Base-by-base conservation (phyloP, 1,139 yeast genomes). In the Torulaspora globosa region DNA sequence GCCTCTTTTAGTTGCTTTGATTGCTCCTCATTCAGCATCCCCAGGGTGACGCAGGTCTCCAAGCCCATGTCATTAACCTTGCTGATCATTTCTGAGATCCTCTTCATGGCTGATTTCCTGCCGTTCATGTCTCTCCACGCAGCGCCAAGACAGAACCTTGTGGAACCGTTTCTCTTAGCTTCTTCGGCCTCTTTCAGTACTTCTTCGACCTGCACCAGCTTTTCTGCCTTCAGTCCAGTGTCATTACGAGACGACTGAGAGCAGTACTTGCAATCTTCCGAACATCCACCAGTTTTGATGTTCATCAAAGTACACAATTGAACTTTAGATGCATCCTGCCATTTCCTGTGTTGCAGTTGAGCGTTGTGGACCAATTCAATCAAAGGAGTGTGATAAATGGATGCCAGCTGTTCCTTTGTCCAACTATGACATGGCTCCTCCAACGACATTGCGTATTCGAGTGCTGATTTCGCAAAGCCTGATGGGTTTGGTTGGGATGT, bases 71-170 rank as follows among this genome's bases (percentile, higher is more conserved):
- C 83, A 56, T 82, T 80, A 45, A 84, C 82, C 48, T 70, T 76
- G 21, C 70, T 63, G 19, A 84, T 82, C 92, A 84, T 84, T 45
- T 78, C 76, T 15, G 79, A 70, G 47, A 84, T 82, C 54, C 72
- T 76, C 51, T 74, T 77, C 52, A 84, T 63, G 0, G 84, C 88
- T 19, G 80, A 75, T 61, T 83, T 84, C 41, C 94, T 71, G 8
- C 94, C 94, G 39, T 72, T 70, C 94, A 85, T 84, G 52, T 84
- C 92, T 61, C 95, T 74, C 92, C 92, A 85, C 1, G 94, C 95
- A 10, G 92, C 88, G 36, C 94, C 95, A 82, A 84, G 79, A 61
- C 95, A 84, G 59, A 84, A 84, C 50, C 95, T 71, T 0, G 94
- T 84, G 0, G 84, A 77, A 0, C 92, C 92, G 53, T 83, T 83